These are phyloP conservation scores for Entonaema liquescens DNA, from an alignment of 495 filamentous ascomycete species.

Conservation along the genomic window DNA sequence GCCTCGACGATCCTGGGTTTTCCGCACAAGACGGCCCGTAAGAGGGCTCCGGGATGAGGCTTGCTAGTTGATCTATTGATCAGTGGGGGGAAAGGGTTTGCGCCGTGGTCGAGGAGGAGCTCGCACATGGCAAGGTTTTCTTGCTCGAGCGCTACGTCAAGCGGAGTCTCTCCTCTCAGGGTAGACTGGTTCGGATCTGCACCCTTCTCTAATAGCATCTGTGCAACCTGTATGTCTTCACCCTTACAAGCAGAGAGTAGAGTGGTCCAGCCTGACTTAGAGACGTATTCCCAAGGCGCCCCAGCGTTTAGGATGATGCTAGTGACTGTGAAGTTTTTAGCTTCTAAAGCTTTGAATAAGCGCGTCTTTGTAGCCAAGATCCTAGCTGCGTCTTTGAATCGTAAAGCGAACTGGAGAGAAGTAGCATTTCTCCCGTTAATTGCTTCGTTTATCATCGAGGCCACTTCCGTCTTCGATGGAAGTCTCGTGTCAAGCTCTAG, in stretches of 20 bases:
- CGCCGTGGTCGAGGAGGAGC: constrained; percentile 2
- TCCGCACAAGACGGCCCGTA: neutral
- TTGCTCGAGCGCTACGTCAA: neutral
- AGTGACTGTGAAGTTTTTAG: neutral
- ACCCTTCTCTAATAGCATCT: neutral
- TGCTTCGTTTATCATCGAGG: constrained; percentile 5
- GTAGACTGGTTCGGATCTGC: neutral
- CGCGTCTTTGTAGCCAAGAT: neutral
- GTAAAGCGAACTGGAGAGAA: constrained; percentile 3
- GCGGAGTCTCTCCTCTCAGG: neutral
- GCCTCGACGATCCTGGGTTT: neutral
- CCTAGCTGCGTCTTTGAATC: neutral
- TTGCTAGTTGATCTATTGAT: neutral
- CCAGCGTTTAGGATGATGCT: constrained; percentile 7
- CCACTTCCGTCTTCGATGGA: neutral
- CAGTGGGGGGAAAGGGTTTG: neutral
- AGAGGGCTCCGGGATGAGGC: neutral
- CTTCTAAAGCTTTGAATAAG: neutral
- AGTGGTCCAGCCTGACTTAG: neutral
- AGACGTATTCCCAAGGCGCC: constrained; percentile 1
- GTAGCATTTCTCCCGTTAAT: neutral
- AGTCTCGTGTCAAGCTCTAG: neutral
- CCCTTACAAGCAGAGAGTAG: neutral
- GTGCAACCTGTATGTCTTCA: neutral
- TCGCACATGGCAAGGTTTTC: neutral